Conservation (phyloP, 1,284 basidiomycete genomes). For the Ustilago trichophora region DNA sequence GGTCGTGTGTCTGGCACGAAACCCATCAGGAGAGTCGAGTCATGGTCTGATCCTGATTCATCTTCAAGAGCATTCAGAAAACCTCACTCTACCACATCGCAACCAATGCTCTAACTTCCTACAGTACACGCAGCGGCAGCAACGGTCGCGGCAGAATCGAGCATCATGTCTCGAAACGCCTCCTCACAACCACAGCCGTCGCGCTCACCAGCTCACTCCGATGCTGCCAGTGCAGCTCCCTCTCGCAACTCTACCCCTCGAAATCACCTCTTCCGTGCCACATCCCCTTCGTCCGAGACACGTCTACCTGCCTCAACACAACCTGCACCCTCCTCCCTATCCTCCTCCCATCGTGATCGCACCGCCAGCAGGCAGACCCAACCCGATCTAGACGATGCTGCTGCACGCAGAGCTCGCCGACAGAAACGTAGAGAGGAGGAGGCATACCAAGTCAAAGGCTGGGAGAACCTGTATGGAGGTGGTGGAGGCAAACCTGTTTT, state of each 20-base stretch:
- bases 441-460: constrained; percentile 24
- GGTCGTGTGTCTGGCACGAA: no score
- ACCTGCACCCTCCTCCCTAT: background rate
- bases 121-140: no score
- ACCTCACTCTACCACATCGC: no score
- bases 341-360: background rate
- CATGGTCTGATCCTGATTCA: no score
- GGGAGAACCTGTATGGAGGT: constrained; percentile 32
- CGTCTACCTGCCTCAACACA: background rate
- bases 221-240: constrained; percentile 2
- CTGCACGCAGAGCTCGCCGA: constrained; percentile 15
- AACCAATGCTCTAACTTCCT: no score
- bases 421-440: constrained; percentile 24
- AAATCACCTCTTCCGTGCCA: constrained; percentile 4
- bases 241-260: no score
- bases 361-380: background rate
- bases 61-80: no score
- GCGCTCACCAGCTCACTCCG: constrained; percentile 1
- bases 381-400: background rate
- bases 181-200: no score
- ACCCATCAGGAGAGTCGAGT: no score
- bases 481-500: constrained; percentile 20
- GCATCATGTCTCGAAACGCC: no score
- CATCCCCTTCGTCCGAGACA: background rate
- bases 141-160: no score